Evolutionary conservation across 805 yeast genomes (phyloP), one percentile per base, ranked within the genome.

Genomic region (Candida orba): DNA sequence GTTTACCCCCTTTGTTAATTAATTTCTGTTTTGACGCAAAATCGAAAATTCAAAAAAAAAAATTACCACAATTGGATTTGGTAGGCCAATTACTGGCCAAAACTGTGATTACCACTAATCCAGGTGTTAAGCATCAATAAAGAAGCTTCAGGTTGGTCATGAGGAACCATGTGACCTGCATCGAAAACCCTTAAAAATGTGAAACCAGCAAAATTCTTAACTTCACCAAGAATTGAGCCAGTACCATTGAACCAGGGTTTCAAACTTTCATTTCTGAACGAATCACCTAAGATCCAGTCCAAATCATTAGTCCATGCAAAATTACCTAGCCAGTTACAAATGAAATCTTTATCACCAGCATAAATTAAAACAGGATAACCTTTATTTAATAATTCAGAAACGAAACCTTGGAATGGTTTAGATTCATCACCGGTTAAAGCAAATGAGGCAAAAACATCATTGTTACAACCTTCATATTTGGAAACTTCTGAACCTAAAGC

Each of bases 161-260:
- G 82, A 27, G 95, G 95, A 51, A 87, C 95, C 95, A 88, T 84
- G 64, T 88, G 96, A 10, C 96, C 96, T 33, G 91, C 95, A 50
- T 79, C 84, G 52, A 63, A 83, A 34, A 88, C 73, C 60, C 95
- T 75, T 57, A 87, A 71, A 65, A 84, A 88, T 4, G 95, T 80
- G 57, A 88, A 80, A 36, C 79, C 73, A 22, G 75, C 79, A 55
- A 66, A 75, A 60, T 78, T 82, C 69, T 87, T 88, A 25, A 81
- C 82, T 56, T 83, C 78, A 47, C 98, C 98, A 23, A 79, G 75
- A 30, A 62, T 56, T 39, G 67, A 63, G 25, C 68, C 68, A 22
- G 62, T 52, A 39, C 62, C 61, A 49, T 50, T 57, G 36, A 33
- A 57, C 78, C 76, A 79, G 36, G 68, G 62, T 48, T 57, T 63